A percentile compares a stretch with the other conserved stretches of the same genome.
Evolutionary conservation across 2,329 filamentous ascomycete species (phyloP).

Genomic region (Calonectria hawksworthii): DNA sequence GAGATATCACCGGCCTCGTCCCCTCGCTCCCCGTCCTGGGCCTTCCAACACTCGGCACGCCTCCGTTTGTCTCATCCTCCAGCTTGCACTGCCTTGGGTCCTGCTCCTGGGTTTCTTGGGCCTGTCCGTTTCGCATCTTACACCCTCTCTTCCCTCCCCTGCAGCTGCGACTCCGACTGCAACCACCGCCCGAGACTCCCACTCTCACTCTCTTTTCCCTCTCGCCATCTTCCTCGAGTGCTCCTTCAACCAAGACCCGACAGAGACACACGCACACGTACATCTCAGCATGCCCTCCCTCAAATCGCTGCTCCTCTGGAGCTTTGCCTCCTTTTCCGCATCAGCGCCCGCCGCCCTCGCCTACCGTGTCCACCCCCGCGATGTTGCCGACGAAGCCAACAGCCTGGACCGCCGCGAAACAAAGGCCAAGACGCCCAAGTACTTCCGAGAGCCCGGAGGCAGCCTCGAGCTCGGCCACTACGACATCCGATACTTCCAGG

Average conservation of each 20-base stretch:
- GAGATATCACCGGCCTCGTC: neutral
- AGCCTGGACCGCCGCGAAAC: conserved; percentile 19
- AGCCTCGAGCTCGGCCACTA: conserved; percentile 78
- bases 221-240: neutral
- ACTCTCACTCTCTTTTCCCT: neutral
- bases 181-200: neutral
- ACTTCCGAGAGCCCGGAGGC: conserved; percentile 76
- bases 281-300: conserved; percentile 38
- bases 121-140: neutral
- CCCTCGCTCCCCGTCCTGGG: neutral
- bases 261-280: neutral
- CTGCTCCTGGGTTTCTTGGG: neutral
- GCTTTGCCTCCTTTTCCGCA: conserved; percentile 39
- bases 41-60: neutral
- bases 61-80: neutral
- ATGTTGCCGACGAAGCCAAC: conserved; percentile 2
- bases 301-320: conserved; percentile 44
- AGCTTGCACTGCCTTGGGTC: neutral
- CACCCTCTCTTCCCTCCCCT: neutral
- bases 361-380: conserved; percentile 28
- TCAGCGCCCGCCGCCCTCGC: conserved; percentile 39
- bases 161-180: neutral
- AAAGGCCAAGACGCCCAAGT: conserved; percentile 61
- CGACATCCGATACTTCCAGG: conserved; percentile 78
- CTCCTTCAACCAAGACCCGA: neutral